phyloP scores from a whole-genome alignment of 306 rosid species.

The Cicer yamashitae region DNA sequence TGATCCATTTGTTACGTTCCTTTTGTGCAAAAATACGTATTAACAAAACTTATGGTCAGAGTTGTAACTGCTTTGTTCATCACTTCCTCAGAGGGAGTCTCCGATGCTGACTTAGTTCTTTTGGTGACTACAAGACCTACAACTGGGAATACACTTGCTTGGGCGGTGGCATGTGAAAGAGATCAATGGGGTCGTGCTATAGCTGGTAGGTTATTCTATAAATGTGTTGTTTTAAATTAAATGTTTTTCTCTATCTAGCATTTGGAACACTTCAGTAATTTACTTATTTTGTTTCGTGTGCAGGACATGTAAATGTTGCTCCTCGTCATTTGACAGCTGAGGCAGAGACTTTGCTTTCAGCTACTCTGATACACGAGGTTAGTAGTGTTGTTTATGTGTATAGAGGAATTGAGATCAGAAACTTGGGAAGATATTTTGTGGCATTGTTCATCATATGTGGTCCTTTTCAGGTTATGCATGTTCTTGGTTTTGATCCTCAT shows the following conservation, averaged over 20 bases:
- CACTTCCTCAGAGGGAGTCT: slow-evolving; percentile 75
- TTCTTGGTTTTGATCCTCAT: slow-evolving; percentile 98
- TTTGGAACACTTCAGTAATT: slow-evolving; percentile 39
- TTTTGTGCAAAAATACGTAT: slow-evolving; percentile 26
- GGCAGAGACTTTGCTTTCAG: slow-evolving; percentile 93
- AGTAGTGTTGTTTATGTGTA: slow-evolving; percentile 42
- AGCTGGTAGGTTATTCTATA: slow-evolving; percentile 69
- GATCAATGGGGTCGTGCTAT: slow-evolving; percentile 99
- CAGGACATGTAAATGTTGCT: slow-evolving; percentile 98
- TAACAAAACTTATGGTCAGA: slow-evolving; percentile 11
- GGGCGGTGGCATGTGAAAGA: slow-evolving; percentile 99
- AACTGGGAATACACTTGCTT: slow-evolving; percentile 95
- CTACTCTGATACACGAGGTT: slow-evolving; percentile 96
- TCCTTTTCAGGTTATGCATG: slow-evolving; percentile 88
- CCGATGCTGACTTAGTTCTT: slow-evolving; percentile 91
- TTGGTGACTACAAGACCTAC: slow-evolving; percentile 98
- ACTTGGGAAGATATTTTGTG: slow-evolving; percentile 28
- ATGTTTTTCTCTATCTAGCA: slow-evolving; percentile 34
- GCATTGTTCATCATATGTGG: slow-evolving; percentile 37
- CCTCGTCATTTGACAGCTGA: slow-evolving; percentile 99
- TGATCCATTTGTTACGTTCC: slow-evolving; percentile 34
- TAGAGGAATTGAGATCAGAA: slow-evolving; percentile 36
- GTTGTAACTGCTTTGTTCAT: slow-evolving; percentile 37
- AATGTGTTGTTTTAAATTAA: slow-evolving; percentile 15
- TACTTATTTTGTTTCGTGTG: slow-evolving; percentile 24